Base-by-base conservation (phyloP, 2,329 filamentous ascomycete species). In the Gliomastix tumulicola region DNA sequence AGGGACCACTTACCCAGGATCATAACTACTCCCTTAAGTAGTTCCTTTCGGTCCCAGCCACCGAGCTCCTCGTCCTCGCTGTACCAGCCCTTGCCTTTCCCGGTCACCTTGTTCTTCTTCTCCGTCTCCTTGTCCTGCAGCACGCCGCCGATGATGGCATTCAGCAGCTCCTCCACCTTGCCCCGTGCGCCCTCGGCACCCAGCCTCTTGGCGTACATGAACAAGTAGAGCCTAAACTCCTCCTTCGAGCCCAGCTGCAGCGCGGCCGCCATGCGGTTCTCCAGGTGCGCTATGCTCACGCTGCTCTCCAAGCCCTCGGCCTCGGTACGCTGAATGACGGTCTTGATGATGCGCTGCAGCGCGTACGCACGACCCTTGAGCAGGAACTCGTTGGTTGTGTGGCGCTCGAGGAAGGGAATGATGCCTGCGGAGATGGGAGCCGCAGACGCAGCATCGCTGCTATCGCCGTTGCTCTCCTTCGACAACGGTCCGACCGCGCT, bases 161-260 rank as follows among this genome's bases (percentile, higher is more conserved):
- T 83, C 20, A 97, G 67, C 9, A 98, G 68, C 64, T 98, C 94
- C 56, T 97, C 90, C 3, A 96, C 88, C 63, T 98, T 98, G 39
- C 78, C 73, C 47, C 83, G 79, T 35, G 90, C 66, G 0, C 88
- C 88, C 58, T 98, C 94, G 0, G 88, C 88, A 2, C 92, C 92
- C 6, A 98, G 76, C 1, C 92, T 81, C 65, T 96, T 97, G 4
- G 89, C 90, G 53, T 98, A 98, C 88, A 97, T 97, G 52, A 88
- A 84, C n/a, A 98, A 67, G 53, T 97, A 97, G 2, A 95, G 70
- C 39, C 88, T 79, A 63, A 97, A 98, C 56, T 98, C 92, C 40
- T 97, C 89, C 49, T 80, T 84, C 0, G 92, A 84, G 4, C 84
- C 86, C 1, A 98, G 67, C 41, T 87, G 83, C 54, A 94, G 65